These are phyloP conservation scores for Sequoiadendron giganteum DNA, from an alignment of 75 land plant genomes.

Conservation along the genomic window DNA sequence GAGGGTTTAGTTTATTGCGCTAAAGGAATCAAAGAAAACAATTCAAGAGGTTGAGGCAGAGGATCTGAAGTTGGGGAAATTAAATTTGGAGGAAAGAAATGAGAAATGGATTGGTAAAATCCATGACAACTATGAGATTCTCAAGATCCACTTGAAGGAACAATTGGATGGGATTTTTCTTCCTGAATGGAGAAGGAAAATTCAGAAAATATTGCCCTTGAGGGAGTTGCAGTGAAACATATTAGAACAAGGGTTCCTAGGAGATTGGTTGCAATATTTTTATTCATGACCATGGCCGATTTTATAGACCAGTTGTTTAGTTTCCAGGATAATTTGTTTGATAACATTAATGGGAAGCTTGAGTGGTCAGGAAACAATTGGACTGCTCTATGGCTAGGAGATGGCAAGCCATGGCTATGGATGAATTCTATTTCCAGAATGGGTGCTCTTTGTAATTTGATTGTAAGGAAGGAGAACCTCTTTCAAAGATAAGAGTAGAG, in stretches of 20 bases:
- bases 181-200: constrained; percentile 47
- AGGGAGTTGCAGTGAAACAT: constrained; percentile 71
- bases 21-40: constrained; percentile 27
- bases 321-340: constrained; percentile 78
- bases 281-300: constrained; percentile 89
- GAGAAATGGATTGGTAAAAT: constrained; percentile 17
- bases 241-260: constrained; percentile 80
- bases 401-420: constrained; percentile 95
- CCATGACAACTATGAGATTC: background rate
- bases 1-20: constrained; percentile 46
- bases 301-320: constrained; percentile 77
- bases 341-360: constrained; percentile 59
- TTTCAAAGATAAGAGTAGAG: constrained; percentile 12
- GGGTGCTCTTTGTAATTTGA: constrained; percentile 65
- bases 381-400: constrained; percentile 78
- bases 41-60: background rate
- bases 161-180: background rate
- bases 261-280: constrained; percentile 66
- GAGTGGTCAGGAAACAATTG: constrained; percentile 56
- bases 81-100: background rate
- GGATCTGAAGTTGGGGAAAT: background rate
- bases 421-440: constrained; percentile 72
- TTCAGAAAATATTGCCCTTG: constrained; percentile 48
- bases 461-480: constrained; percentile 59
- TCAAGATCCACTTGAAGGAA: background rate